Evolutionary conservation across 78 protist species (phyloP), one percentile per base, ranked within the genome.

Genomic region (Pelomyxa schiedti): DNA sequence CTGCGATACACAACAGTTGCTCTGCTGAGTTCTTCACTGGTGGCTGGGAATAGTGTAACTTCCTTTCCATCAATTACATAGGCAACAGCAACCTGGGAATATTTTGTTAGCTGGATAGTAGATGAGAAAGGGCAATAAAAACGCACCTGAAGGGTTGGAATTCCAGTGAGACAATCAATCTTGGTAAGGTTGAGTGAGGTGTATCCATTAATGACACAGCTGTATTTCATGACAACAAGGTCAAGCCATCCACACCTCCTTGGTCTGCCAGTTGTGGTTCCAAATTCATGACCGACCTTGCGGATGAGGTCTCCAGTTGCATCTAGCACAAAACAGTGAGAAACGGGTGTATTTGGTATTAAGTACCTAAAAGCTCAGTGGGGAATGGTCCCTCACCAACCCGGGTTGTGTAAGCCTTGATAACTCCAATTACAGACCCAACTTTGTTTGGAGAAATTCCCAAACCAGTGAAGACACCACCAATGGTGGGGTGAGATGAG

Each of bases 171-270:
- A 8, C 91, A 93, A 29, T 93, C 97, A 36, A 92, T 64, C 86
- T 93, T 93, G 65, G 95, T 92, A 42, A 93, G 58, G 65, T 82
- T 82, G 75, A 93, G 77, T 66, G 70, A 39, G 29, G 81, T 74
- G 69, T 72, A 90, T 32, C 88, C 91, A 58, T 91, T 93, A 74
- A 93, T 69, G 80, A 78, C 47, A n/a, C 37, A 38, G 3, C 92
- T 58, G 83, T 91, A 93, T 72, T 86, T 74, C 32, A 93, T 76
- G 24, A 89, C 91, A 2, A 83, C 90, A n/a, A 86, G 41, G 74
- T 93, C 97, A 67, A 93, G 79, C 97, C 97, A 93, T 30, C 97
- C 97, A 37, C 90, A 84, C 37, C 97, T 77, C 28, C 97, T 75
- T 67, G 89, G 86, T 9, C 97, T 72, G n/a, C 94, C 95, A 1